A percentile compares a stretch with the other conserved stretches of the same genome.
Evolutionary conservation across 2,329 filamentous ascomycete species (phyloP).

Genomic region (Hypoxylon rubiginosum): DNA sequence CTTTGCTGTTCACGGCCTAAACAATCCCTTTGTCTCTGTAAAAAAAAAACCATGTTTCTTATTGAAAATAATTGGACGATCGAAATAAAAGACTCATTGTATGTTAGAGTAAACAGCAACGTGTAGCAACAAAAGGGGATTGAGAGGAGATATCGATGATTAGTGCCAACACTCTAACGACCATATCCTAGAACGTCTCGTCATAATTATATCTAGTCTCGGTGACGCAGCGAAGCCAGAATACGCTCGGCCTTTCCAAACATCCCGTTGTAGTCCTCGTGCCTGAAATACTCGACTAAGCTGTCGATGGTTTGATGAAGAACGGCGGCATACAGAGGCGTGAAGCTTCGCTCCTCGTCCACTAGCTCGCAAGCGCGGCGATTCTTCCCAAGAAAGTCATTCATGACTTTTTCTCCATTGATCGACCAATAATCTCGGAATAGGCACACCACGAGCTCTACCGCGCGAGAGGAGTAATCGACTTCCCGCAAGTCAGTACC

Average conservation of each 20-base stretch:
- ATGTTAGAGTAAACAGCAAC: not conserved
- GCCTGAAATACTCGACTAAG: constrained; percentile 15
- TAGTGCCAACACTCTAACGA: not conserved
- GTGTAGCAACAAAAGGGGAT: not conserved
- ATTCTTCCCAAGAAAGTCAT: constrained; percentile 21
- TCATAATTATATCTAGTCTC: not conserved
- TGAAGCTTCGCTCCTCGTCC: not conserved
- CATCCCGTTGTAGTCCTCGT: constrained; percentile 4
- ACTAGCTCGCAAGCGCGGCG: constrained; percentile 3
- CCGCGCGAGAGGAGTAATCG: not conserved
- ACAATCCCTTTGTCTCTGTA: too few relatives aligned
- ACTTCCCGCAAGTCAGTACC: constrained; percentile 17
- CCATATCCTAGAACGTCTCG: not conserved
- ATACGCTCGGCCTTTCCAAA: constrained; percentile 5
- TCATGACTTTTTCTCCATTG: constrained; percentile 27
- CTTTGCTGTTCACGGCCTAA: not conserved
- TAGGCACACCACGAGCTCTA: constrained; percentile 30
- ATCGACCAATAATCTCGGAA: constrained; percentile 38
- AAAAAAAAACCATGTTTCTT: too few relatives aligned
- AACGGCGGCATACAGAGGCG: constrained; percentile 4
- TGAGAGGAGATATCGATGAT: not conserved
- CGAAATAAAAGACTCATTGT: not conserved
- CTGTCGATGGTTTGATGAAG: constrained; percentile 12
- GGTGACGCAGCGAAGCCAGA: constrained; percentile 4
- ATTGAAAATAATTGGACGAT: not conserved